Evolutionary conservation across 805 yeast species (phyloP), one percentile per base, ranked within the genome.

Genomic region (Suhomyces canberraensis): DNA sequence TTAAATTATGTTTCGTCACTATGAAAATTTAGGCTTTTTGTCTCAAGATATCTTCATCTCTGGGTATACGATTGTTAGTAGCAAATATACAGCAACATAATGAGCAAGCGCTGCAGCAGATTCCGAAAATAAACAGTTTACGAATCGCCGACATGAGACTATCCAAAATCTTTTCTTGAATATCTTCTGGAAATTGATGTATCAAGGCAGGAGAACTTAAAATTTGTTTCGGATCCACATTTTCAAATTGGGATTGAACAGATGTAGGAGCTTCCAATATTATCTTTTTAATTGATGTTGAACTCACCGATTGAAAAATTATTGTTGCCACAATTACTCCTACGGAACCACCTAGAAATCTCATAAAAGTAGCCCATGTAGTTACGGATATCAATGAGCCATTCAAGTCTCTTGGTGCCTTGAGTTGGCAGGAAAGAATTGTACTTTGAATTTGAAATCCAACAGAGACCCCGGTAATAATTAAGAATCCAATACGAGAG

Each of bases 391-490:
- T 37, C 3, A 41, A 25, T 2, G 45, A 37, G 3, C 51, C 50
- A 6, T 39, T 29, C 5, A 44, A 29, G 6, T 37, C 40, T 15
- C 22, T 27, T 2, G 53, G 51, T 4, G 51, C 53, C 25, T 43
- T 39, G 11, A 47, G 8, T 33, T 49, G 51, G 16, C 47, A 42
- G 4, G 51, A 36, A 20, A 49, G 33, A 8, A 44, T 21, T 4
- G 45, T 37, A 27, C 45, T 29, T 18, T 46, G 52, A 16, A 48
- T 35, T 29, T 44, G 50, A 11, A 44, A 25, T 2, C 52, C 52
- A 1, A 44, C 31, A 11, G 50, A 40, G 16, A 46, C 31, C 6
- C 52, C 52, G 25, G 42, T 31, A n/a, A 39, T 19, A n/a, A 48
- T 42, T 32, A 40, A 41, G 25, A 31, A 38, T 3, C 50, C 51